Conservation (phyloP, 1,139 yeast species). For the Magnusiomyces clavatus region DNA sequence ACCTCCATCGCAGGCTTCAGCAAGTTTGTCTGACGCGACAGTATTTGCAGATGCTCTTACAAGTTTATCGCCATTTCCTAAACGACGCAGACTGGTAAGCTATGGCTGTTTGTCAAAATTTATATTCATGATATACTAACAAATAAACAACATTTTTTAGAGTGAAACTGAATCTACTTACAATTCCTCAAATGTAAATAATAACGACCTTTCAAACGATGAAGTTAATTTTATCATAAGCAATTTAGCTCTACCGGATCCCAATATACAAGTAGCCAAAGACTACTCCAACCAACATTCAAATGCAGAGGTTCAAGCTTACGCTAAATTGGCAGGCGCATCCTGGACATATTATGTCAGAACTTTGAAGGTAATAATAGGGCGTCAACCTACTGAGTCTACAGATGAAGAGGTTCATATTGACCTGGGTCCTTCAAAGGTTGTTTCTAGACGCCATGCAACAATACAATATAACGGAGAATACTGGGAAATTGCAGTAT, state of each 20-base stretch:
- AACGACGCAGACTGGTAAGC: neutral
- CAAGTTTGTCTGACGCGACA: neutral
- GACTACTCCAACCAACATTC: slow-evolving; percentile 57
- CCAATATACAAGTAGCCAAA: slow-evolving; percentile 37
- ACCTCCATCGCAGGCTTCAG: neutral
- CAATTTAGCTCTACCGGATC: slow-evolving; percentile 39
- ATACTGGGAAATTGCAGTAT: slow-evolving; percentile 76
- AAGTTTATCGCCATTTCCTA: neutral
- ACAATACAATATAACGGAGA: slow-evolving; percentile 68
- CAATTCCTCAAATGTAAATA: too few species aligned
- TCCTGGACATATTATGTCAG: slow-evolving; percentile 94
- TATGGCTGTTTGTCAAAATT: neutral
- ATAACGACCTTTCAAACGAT: slow-evolving; percentile 21
- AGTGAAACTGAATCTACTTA: neutral
- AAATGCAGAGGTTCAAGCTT: slow-evolving; percentile 87
- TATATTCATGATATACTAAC: neutral
- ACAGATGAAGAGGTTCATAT: slow-evolving; percentile 49
- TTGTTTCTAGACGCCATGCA: slow-evolving; percentile 88
- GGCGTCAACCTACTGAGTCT: slow-evolving; percentile 61
- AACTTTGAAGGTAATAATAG: slow-evolving; percentile 67
- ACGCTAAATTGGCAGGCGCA: slow-evolving; percentile 90
- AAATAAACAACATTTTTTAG: neutral
- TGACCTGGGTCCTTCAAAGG: slow-evolving; percentile 94
- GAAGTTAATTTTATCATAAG: slow-evolving; percentile 42
- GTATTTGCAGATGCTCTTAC: neutral